These are phyloP conservation scores for Stentor coeruleus DNA, from an alignment of 73 alveolate genomes.

Conservation along the genomic window DNA sequence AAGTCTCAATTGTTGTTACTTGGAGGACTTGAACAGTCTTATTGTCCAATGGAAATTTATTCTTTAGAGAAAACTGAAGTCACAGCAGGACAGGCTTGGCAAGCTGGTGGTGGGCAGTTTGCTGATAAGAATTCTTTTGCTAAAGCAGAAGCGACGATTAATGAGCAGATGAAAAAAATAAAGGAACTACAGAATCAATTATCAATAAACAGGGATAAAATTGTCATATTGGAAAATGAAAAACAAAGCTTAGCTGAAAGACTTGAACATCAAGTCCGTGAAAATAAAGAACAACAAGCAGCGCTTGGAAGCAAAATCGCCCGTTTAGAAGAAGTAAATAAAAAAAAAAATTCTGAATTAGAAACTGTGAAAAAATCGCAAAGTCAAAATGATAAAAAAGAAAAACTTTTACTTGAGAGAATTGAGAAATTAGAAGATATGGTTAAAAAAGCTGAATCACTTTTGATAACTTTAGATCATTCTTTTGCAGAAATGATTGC, in stretches of 20 bases:
- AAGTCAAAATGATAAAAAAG: background rate
- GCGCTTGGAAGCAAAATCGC: background rate
- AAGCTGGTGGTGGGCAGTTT: background rate
- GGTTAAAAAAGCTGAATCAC: conserved; percentile 26
- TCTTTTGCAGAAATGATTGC: conserved; percentile 30
- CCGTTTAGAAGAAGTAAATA: background rate
- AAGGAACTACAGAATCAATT: conserved; percentile 8
- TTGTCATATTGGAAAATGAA: conserved; percentile 14
- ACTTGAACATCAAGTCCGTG: background rate
- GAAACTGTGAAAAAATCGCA: background rate
- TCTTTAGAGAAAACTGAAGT: conserved; percentile 24
- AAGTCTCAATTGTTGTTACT: conserved; percentile 4
- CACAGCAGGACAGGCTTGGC: conserved; percentile 22
- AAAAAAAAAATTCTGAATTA: conserved; percentile 1
- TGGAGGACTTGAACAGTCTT: conserved; percentile 24
- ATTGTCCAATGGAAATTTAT: conserved; percentile 18
- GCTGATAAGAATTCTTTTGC: background rate
- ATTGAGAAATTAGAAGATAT: conserved; percentile 19
- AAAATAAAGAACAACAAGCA: background rate
- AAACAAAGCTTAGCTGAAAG: conserved; percentile 5
- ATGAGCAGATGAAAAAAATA: conserved; percentile 22
- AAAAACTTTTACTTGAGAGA: conserved; percentile 6
- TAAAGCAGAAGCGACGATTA: background rate
- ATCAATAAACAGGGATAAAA: conserved; percentile 19
- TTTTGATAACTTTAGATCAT: conserved; percentile 8